phyloP scores from a whole-genome alignment of 805 yeast genomes.

The Spathaspora gorwiae region DNA sequence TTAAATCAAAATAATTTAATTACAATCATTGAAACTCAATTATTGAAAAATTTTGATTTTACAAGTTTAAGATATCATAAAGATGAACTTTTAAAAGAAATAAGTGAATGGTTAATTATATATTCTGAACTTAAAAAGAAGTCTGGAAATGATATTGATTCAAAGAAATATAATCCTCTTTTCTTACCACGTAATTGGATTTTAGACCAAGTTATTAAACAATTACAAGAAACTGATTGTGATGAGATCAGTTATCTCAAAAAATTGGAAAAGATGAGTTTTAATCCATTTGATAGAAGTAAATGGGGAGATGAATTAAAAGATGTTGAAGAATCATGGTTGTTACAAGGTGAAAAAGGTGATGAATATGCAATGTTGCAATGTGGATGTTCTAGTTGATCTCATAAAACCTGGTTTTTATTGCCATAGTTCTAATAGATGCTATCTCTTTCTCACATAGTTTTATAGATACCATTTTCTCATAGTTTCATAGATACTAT shows the following conservation, averaged over 20 bases:
- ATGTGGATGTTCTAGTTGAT: constrained; percentile 63
- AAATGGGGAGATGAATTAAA: constrained; percentile 67
- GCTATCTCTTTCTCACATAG: no score
- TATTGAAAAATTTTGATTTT: constrained; percentile 20
- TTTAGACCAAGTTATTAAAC: constrained; percentile 71
- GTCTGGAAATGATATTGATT: constrained; percentile 20
- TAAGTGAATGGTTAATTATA: constrained; percentile 48
- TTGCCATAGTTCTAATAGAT: no score
- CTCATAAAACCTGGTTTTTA: background rate
- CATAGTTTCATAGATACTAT: no score
- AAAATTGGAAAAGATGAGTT: constrained; percentile 66
- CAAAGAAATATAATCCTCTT: constrained; percentile 55
- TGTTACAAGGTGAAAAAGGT: constrained; percentile 45
- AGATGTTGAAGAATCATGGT: constrained; percentile 56
- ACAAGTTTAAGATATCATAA: constrained; percentile 16
- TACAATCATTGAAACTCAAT: constrained; percentile 14
- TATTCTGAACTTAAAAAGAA: constrained; percentile 45
- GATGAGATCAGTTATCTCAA: constrained; percentile 46
- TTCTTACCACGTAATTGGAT: constrained; percentile 86
- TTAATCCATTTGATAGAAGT: constrained; percentile 63
- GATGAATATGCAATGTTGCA: constrained; percentile 57
- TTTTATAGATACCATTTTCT: no score
- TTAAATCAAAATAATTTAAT: constrained; percentile 17
- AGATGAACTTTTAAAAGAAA: constrained; percentile 37
- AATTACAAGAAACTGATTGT: constrained; percentile 48